phyloP scores from a whole-genome alignment of 768 basidiomycete species.

The Mycena epipterygia region DNA sequence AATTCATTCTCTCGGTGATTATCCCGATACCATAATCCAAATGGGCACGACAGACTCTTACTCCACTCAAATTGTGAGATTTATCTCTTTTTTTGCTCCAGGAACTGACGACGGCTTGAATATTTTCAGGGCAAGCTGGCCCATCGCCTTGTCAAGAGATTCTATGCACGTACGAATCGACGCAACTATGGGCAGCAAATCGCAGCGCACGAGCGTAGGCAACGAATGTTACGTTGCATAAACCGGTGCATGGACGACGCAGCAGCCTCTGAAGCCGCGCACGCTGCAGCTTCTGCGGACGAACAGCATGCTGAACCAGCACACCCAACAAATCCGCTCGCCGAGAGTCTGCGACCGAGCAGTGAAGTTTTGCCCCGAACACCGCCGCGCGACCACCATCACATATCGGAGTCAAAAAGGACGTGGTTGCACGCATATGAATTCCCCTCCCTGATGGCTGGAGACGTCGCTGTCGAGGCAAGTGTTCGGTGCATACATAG shows the following conservation, averaged over 20 bases:
- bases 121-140: conserved; percentile 46
- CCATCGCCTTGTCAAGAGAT: conserved; percentile 45
- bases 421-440: background rate
- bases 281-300: background rate
- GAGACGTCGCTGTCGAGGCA: conserved; percentile 47
- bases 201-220: conserved; percentile 9
- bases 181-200: conserved; percentile 38
- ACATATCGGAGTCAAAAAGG: conserved; percentile 39
- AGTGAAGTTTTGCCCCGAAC: conserved; percentile 31
- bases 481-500: background rate
- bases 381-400: conserved; percentile 35
- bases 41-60: conserved; percentile 44
- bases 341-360: conserved; percentile 7
- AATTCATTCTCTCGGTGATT: conserved; percentile 41
- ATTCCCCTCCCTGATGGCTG: background rate
- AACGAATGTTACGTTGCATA: background rate
- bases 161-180: conserved; percentile 46
- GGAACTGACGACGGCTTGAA: background rate
- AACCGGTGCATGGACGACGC: background rate
- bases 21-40: conserved; percentile 17
- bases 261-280: background rate
- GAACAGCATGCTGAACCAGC: background rate
- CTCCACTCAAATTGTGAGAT: conserved; percentile 42
- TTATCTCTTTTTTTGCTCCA: background rate
- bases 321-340: background rate